Percentiles rank a stretch among this genome's conserved stretches.
phyloP scores from a whole-genome alignment of 1,139 yeast species.

The Pneumocystis oryctolagi region DNA sequence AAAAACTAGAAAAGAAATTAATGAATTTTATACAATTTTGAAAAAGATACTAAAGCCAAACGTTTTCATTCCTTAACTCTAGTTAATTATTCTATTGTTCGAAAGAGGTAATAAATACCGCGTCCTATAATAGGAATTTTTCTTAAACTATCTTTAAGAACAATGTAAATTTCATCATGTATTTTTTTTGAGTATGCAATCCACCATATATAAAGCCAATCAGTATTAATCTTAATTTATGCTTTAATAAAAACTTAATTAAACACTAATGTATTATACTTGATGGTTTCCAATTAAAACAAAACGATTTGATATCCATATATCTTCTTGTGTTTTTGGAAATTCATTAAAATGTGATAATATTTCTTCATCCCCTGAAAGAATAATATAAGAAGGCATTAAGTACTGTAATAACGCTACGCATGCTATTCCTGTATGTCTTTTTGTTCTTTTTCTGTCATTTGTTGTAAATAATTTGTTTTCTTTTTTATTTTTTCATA shows the following conservation, averaged over 20 bases:
- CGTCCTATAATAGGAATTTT: conserved; percentile 66
- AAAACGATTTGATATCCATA: conserved; percentile 27
- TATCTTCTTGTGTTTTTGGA: conserved; percentile 19
- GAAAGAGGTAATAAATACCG: conserved; percentile 46
- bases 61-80: neutral
- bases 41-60: conserved; percentile 33
- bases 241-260: neutral
- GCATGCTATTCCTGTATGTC: conserved; percentile 25
- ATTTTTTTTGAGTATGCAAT: conserved; percentile 51
- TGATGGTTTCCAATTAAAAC: conserved; percentile 2
- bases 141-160: conserved; percentile 64
- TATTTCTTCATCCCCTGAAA: conserved; percentile 23
- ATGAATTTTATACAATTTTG: conserved; percentile 76
- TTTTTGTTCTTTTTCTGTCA: conserved; percentile 21
- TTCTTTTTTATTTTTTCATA: neutral
- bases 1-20: conserved; percentile 36
- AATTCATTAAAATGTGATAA: conserved; percentile 19
- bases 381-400: conserved; percentile 23
- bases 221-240: conserved; percentile 46
- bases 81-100: neutral
- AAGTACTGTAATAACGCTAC: conserved; percentile 22
- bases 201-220: conserved; percentile 93
- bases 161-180: conserved; percentile 51
- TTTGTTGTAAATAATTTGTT: neutral
- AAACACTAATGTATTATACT: neutral